phyloP scores from a whole-genome alignment of 108 stramenopile species.

The Cyclotella distinguenda region DNA sequence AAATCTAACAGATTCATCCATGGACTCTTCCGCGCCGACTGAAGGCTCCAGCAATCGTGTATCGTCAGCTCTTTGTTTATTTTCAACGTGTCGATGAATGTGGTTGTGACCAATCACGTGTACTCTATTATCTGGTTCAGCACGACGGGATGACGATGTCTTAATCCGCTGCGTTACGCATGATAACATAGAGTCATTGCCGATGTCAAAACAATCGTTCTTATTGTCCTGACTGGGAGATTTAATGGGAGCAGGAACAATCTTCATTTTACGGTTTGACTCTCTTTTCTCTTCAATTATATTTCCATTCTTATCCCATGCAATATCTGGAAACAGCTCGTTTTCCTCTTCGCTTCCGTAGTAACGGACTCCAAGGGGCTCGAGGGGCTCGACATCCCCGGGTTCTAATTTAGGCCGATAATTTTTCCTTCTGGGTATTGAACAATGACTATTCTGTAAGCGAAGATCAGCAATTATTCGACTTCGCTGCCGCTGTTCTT shows the following conservation, averaged over 20 bases:
- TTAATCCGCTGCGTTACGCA: not conserved
- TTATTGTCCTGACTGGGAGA: not conserved
- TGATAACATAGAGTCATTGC: not conserved
- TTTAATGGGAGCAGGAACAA: not conserved
- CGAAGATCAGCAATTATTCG: not conserved
- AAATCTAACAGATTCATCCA: not conserved
- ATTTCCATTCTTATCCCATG: conserved; percentile 10
- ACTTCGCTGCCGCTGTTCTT: not conserved
- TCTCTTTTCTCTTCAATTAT: not conserved
- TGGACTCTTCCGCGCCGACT: not conserved
- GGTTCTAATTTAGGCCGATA: conserved; percentile 10
- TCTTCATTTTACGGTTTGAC: not conserved
- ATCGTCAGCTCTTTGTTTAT: conserved; percentile 2
- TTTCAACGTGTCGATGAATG: not conserved
- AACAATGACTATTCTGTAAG: not conserved
- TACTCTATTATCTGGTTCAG: not conserved
- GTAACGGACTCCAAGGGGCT: conserved; percentile 15
- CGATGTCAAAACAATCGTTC: not conserved
- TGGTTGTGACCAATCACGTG: not conserved
- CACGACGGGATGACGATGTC: not conserved
- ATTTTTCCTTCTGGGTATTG: not conserved
- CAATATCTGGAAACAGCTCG: conserved; percentile 1
- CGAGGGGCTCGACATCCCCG: not conserved
- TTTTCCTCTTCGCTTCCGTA: conserved; percentile 1
- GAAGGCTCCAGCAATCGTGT: conserved; percentile 5